Evolutionary conservation across 2,329 filamentous ascomycete genomes (phyloP), one percentile per base, ranked within the genome.

Genomic region (Byssochlamys sp.): DNA sequence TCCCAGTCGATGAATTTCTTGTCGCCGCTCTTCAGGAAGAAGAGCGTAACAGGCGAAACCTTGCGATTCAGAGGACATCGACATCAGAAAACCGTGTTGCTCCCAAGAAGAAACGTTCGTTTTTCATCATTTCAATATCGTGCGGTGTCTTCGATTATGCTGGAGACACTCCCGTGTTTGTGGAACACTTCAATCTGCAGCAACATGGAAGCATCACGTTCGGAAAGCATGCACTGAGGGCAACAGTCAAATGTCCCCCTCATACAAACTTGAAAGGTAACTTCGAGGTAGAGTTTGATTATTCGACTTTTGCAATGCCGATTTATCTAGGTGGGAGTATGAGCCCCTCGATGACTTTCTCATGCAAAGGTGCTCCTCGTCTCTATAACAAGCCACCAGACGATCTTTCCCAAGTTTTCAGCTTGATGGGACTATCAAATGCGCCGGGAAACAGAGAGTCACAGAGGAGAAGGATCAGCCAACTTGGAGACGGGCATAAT

Each of bases 81-180:
- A 45, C 57, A 55, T 53, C 56, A 39, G 58, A 57, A 12, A 29
- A 55, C 12, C 26, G 19, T 27, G 57, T 53, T 7, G 26, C 51
- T 14, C 51, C 48, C 10, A 55, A 62, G 28, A 54, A 57, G 14
- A 19, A 56, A 10, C 64, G 55, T 39, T 52, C 52, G 4, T 67
- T 66, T 14, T 39, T n/a, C 10, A 62, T 65, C 11, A 59, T 45
- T 14, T 56, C 55, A 10, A 55, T 81, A 29, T 72, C 70, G 6
- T 81, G 79, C 56, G 82, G 82, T 1, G 75, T 80, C 51, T 79
- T 79, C 60, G 66, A 75, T 6, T 83, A 79, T 55, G 54, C 64
- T 1, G 55, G 67, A 0, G 60, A 62, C 4, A 24, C 50, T 2
- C 68, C 83, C 5, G 68, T 69, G 0, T 84, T 80, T 58, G 67